Evolutionary conservation across 139 green algal genomes (phyloP), one percentile per base, ranked within the genome.

Genomic region (Asterochloris sp.): DNA sequence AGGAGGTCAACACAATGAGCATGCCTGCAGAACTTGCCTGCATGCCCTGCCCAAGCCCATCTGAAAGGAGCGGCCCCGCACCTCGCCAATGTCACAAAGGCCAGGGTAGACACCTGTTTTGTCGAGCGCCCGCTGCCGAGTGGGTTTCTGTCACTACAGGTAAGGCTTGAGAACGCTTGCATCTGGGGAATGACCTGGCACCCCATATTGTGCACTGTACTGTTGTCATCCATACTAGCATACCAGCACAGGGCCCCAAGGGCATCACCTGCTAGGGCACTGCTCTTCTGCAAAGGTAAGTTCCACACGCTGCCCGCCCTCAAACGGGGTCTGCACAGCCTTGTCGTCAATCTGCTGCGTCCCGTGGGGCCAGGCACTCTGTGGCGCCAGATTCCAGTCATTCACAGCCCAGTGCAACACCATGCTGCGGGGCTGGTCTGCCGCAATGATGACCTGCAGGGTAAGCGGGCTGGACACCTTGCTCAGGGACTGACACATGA

Each of bases 361-460:
- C 62, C 77, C 77, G 26, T 74, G 19, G 0, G 89, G 90, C 73
- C 77, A 75, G 23, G 19, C 66, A 23, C 69, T 83, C 64, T 88
- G 69, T 1, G 88, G 61, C 8, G 91, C 86, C 62, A 88, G 83
- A 10, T 78, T n/a, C 94, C 94, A 97, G 78, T 95, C 91, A 75
- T 97, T 89, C 13, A 93, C 71, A 0, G 82, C 92, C 94, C 94
- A 97, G 85, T 97, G 94, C 85, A 97, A 84, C 77, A 91, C 67
- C 19, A 88, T 81, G 78, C 71, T 24, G n/a, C 68, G 67, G n/a
- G 76, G 79, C 60, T 66, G 47, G 67, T 78, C 79, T 26, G 79
- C 68, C 28, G 62, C 29, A 13, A 83, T 78, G 47, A 69, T 24
- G 21, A 83, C 79, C 79, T 83, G 69, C 13, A 14, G 26, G 10